phyloP scores from a whole-genome alignment of 2,329 filamentous ascomycete species.

The Apiospora koreana region DNA sequence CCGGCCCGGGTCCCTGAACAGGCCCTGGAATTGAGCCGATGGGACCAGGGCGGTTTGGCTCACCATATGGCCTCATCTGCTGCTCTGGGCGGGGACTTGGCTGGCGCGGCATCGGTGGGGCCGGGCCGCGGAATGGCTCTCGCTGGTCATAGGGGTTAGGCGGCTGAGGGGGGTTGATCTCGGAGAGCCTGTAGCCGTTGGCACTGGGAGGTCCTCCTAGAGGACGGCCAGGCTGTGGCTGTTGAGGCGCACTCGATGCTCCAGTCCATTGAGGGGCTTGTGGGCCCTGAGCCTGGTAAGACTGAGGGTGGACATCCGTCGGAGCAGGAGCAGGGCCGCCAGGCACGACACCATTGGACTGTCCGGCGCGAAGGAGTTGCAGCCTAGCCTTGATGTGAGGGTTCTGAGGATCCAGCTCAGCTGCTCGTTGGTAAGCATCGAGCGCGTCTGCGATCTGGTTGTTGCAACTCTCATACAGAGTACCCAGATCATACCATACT shows the following conservation, averaged over 20 bases:
- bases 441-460: slow-evolving; percentile 96
- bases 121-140: slow-evolving; percentile 69
- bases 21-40: slow-evolving; percentile 3
- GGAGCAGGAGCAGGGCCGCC: slow-evolving; percentile 76
- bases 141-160: slow-evolving; percentile 81
- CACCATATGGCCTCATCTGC: slow-evolving; percentile 69
- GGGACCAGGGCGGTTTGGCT: slow-evolving; percentile 58
- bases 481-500: slow-evolving; percentile 98
- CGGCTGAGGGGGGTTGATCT: slow-evolving; percentile 77
- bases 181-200: slow-evolving; percentile 64
- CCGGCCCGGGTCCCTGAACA: slow-evolving; percentile 25
- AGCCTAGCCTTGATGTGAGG: slow-evolving; percentile 95
- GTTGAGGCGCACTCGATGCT: slow-evolving; percentile 58
- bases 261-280: slow-evolving; percentile 89
- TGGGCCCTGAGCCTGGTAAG: slow-evolving; percentile 84
- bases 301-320: slow-evolving; percentile 93
- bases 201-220: slow-evolving; percentile 55
- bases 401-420: slow-evolving; percentile 89
- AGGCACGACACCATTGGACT: slow-evolving; percentile 70
- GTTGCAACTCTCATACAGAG: slow-evolving; percentile 98
- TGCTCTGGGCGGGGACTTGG: slow-evolving; percentile 76
- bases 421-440: slow-evolving; percentile 92
- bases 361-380: slow-evolving; percentile 82
- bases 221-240: slow-evolving; percentile 53
- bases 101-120: slow-evolving; percentile 68